phyloP scores from a whole-genome alignment of 1,139 yeast species.

The Candida gigantensis region DNA sequence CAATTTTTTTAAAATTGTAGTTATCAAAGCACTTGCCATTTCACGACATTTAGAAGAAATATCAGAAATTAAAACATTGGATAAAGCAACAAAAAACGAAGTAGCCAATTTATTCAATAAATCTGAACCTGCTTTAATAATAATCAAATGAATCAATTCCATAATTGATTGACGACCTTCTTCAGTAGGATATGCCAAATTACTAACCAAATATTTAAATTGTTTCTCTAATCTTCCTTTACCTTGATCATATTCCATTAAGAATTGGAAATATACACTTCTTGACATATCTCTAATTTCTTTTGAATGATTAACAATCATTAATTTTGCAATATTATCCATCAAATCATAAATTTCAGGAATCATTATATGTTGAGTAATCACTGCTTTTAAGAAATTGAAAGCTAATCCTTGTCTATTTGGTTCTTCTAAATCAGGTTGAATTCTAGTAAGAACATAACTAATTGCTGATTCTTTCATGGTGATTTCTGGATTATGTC shows the following conservation, averaged over 20 bases:
- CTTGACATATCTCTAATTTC: constrained; percentile 87
- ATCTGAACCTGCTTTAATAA: constrained; percentile 65
- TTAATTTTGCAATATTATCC: constrained; percentile 77
- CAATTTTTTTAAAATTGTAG: constrained; percentile 55
- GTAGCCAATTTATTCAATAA: constrained; percentile 63
- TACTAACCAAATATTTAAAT: constrained; percentile 78
- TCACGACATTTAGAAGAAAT: constrained; percentile 82
- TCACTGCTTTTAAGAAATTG: constrained; percentile 73
- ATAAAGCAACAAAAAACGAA: constrained; percentile 80
- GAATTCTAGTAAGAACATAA: constrained; percentile 71
- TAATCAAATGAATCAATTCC: constrained; percentile 76
- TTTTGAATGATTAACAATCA: constrained; percentile 87
- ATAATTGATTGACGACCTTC: constrained; percentile 88
- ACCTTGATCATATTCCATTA: constrained; percentile 95
- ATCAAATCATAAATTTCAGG: constrained; percentile 91
- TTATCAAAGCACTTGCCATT: constrained; percentile 70
- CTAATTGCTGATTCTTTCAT: constrained; percentile 75
- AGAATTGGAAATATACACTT: constrained; percentile 77
- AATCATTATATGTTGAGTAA: constrained; percentile 69
- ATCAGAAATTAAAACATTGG: constrained; percentile 78
- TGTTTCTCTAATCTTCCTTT: constrained; percentile 82
- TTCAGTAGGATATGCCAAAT: constrained; percentile 81
- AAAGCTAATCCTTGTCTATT: constrained; percentile 87
- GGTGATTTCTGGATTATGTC: constrained; percentile 65
- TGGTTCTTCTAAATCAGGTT: constrained; percentile 91